These are phyloP conservation scores for Phytophthora citrophthora DNA, from an alignment of 352 stramenopile genomes.

Conservation along the genomic window DNA sequence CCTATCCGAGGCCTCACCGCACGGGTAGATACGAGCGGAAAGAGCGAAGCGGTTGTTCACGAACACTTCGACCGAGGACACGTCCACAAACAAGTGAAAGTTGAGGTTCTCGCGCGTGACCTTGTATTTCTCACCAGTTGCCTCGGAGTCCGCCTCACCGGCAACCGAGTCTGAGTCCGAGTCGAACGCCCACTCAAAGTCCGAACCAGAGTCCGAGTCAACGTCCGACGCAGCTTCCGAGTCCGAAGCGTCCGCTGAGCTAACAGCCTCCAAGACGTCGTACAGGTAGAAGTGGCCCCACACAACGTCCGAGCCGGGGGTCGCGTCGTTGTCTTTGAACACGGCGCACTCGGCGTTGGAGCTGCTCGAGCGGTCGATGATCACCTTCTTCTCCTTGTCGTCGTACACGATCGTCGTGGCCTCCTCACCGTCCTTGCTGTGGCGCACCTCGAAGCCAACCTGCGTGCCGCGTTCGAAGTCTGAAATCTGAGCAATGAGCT, in stretches of 20 bases:
- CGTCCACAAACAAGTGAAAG: conserved; percentile 68
- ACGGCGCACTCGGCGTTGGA: conserved; percentile 49
- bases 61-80: conserved; percentile 68
- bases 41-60: conserved; percentile 69
- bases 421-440: conserved; percentile 50
- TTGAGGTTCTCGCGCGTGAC: conserved; percentile 52
- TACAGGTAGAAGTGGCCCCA: conserved; percentile 65
- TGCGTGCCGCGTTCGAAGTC: conserved; percentile 48
- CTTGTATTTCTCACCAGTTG: conserved; percentile 29
- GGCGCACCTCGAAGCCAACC: conserved; percentile 66
- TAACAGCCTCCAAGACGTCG: conserved; percentile 24
- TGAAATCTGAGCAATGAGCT: conserved; percentile 53
- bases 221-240: conserved; percentile 3
- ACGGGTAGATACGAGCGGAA: conserved; percentile 68
- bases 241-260: conserved; percentile 3
- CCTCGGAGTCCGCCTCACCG: conserved; percentile 7
- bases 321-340: conserved; percentile 41
- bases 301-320: conserved; percentile 34
- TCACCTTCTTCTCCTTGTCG: conserved; percentile 53
- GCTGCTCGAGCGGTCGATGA: conserved; percentile 55
- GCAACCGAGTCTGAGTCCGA: conserved; percentile 13
- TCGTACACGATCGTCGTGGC: conserved; percentile 71
- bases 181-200: background rate
- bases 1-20: conserved; percentile 49
- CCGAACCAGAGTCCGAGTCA: conserved; percentile 2